phyloP scores from a whole-genome alignment of 208 protist species.

The Wallacemonas sp. region DNA sequence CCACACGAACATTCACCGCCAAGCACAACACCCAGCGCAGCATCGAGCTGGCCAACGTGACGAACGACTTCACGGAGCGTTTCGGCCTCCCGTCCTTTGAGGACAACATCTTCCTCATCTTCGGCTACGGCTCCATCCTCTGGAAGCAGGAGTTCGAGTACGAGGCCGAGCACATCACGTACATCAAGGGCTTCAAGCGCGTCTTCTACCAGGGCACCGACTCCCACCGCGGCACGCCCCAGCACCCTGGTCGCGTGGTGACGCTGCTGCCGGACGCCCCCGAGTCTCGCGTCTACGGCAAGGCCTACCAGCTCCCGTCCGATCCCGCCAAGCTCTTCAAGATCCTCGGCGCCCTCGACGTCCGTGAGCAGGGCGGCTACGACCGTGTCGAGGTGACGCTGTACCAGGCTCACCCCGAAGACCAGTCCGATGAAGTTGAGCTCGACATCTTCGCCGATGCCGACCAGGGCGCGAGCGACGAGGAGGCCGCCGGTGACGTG shows the following conservation, averaged over 20 bases:
- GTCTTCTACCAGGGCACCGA: conserved; percentile 47
- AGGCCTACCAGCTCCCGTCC: conserved; percentile 69
- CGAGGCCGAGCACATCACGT: conserved; percentile 24
- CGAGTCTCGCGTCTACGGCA: conserved; percentile 58
- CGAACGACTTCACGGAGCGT: conserved; percentile 12
- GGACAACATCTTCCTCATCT: conserved; percentile 31
- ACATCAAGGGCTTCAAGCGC: conserved; percentile 34
- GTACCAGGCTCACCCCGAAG: conserved; percentile 34
- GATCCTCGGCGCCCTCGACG: conserved; percentile 60
- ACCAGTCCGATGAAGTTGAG: conserved; percentile 4
- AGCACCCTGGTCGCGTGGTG: conserved; percentile 34
- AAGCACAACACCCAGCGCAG: conserved; percentile 18
- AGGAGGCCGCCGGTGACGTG: neutral
- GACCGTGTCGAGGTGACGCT: conserved; percentile 46
- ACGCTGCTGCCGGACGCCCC: conserved; percentile 29
- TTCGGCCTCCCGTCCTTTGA: conserved; percentile 22
- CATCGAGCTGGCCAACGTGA: conserved; percentile 8
- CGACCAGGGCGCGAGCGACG: neutral
- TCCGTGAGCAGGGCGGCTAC: conserved; percentile 73
- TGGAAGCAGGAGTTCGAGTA: conserved; percentile 59
- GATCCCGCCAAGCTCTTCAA: conserved; percentile 39
- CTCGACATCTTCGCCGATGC: conserved; percentile 18
- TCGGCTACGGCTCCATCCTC: conserved; percentile 53
- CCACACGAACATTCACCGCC: neutral
- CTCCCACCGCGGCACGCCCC: conserved; percentile 43